Conservation (phyloP, 2,329 filamentous ascomycete species). For the Verticillium klebahnii region DNA sequence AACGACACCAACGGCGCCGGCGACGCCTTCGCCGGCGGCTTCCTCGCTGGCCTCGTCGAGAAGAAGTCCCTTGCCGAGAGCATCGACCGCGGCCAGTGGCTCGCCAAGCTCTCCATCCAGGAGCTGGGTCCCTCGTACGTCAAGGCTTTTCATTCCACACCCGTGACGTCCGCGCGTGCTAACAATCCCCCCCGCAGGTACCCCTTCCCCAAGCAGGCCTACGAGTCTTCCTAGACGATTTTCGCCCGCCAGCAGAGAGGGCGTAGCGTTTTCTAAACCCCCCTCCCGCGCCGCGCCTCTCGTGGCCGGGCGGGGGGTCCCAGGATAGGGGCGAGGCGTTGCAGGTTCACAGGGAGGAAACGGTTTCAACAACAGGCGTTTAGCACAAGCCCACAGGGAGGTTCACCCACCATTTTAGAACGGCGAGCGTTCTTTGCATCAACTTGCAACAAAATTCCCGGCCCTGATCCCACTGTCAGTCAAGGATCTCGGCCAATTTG, state of each 20-base stretch:
- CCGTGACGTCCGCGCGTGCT: background rate
- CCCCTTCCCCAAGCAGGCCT: conserved; percentile 78
- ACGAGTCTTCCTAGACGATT: conserved; percentile 42
- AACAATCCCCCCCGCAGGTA: conserved; percentile 45
- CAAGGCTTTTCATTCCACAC: background rate
- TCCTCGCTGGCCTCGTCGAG: conserved; percentile 83
- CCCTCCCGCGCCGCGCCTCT: conserved; percentile 4
- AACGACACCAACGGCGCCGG: conserved; percentile 96
- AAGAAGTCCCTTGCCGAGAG: conserved; percentile 73
- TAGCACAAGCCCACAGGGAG: conserved; percentile 25
- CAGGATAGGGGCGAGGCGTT: conserved; percentile 35
- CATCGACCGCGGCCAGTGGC: conserved; percentile 94
- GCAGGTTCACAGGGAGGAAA: conserved; percentile 31
- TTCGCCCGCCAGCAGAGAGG: background rate
- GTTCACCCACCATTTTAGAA: conserved; percentile 1
- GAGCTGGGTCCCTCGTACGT: conserved; percentile 95
- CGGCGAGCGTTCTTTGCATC: conserved; percentile 11
- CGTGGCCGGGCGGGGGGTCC: background rate
- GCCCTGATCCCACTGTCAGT: background rate
- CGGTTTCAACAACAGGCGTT: conserved; percentile 53
- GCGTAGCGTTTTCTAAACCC: conserved; percentile 17
- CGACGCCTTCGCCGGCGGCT: conserved; percentile 93
- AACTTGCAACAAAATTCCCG: background rate
- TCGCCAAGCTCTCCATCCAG: conserved; percentile 88
- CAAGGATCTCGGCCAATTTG: background rate